These are phyloP conservation scores for Botryosphaeria dothidea DNA, from an alignment of 2,329 filamentous ascomycete genomes.

Conservation along the genomic window DNA sequence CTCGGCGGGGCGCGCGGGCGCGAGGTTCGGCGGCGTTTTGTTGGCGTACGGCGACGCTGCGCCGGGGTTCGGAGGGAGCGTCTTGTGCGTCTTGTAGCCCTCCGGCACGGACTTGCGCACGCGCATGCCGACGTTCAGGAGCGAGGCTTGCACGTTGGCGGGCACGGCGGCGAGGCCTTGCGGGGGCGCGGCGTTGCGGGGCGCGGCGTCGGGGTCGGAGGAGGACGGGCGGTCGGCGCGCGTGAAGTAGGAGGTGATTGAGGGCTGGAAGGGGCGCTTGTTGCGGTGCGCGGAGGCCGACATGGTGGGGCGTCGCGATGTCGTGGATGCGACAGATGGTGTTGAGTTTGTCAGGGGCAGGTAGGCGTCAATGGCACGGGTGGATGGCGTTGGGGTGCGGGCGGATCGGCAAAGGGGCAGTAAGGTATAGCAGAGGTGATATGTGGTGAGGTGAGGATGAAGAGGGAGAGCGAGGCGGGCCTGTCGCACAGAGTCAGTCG, in stretches of 20 bases:
- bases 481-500: slow-evolving; percentile 3
- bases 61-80: slow-evolving; percentile 16
- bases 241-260: slow-evolving; percentile 47
- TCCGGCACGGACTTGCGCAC: slow-evolving; percentile 90
- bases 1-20: slow-evolving; percentile 51
- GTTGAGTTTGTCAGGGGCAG: not conserved
- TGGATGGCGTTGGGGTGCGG: not conserved
- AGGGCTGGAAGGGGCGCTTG: slow-evolving; percentile 48
- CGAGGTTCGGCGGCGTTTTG: not conserved
- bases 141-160: slow-evolving; percentile 70
- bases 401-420: not conserved
- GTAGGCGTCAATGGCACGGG: not conserved
- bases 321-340: not conserved
- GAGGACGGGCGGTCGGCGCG: slow-evolving; percentile 25
- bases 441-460: not conserved
- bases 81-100: slow-evolving; percentile 80
- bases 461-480: not conserved
- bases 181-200: no score
- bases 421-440: no score
- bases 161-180: slow-evolving; percentile 51
- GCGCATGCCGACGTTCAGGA: slow-evolving; percentile 93
- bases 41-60: no score
- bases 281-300: slow-evolving; percentile 30
- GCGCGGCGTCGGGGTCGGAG: not conserved
- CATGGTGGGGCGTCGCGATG: slow-evolving; percentile 16